These are phyloP conservation scores for Coriolopsis trogii DNA, from an alignment of 1,284 basidiomycete species.

Conservation along the genomic window DNA sequence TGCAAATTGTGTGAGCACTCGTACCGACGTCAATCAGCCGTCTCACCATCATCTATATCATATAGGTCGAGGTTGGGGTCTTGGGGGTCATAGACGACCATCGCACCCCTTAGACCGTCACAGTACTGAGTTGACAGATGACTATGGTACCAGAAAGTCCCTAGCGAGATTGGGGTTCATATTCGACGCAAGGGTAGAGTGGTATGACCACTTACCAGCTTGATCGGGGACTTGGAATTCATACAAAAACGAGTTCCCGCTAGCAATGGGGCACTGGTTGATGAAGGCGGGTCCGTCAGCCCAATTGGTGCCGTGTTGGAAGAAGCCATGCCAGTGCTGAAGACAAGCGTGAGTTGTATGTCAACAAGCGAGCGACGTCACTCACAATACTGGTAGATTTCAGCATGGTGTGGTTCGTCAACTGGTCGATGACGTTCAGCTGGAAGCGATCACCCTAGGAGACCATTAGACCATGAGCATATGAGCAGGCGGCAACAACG, in stretches of 20 bases:
- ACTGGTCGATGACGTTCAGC: slow-evolving; percentile 39
- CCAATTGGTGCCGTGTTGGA: slow-evolving; percentile 35
- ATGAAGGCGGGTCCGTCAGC: slow-evolving; percentile 40
- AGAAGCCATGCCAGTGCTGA: slow-evolving; percentile 43
- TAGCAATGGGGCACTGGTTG: slow-evolving; percentile 54
- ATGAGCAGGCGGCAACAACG: not conserved
- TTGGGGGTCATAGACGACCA: slow-evolving; percentile 44
- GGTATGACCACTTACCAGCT: slow-evolving; percentile 26
- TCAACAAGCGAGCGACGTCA: not conserved
- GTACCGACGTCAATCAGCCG: too few species aligned
- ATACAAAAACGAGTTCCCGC: slow-evolving; percentile 48
- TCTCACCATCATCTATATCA: slow-evolving; percentile 45
- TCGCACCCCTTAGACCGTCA: slow-evolving; percentile 37
- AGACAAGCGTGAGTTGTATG: not conserved
- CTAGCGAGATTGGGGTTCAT: not conserved
- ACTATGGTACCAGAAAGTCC: slow-evolving; percentile 27
- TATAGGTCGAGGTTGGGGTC: slow-evolving; percentile 42
- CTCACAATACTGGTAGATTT: slow-evolving; percentile 40
- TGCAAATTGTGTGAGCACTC: slow-evolving; percentile 3
- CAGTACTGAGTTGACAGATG: slow-evolving; percentile 32
- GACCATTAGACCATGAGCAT: not conserved
- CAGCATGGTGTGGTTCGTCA: slow-evolving; percentile 38
- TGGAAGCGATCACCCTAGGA: slow-evolving; percentile 32
- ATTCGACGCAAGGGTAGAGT: not conserved
- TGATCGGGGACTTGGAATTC: slow-evolving; percentile 35